phyloP scores from a whole-genome alignment of 2,329 filamentous ascomycete genomes.

The Didymella lethalis region DNA sequence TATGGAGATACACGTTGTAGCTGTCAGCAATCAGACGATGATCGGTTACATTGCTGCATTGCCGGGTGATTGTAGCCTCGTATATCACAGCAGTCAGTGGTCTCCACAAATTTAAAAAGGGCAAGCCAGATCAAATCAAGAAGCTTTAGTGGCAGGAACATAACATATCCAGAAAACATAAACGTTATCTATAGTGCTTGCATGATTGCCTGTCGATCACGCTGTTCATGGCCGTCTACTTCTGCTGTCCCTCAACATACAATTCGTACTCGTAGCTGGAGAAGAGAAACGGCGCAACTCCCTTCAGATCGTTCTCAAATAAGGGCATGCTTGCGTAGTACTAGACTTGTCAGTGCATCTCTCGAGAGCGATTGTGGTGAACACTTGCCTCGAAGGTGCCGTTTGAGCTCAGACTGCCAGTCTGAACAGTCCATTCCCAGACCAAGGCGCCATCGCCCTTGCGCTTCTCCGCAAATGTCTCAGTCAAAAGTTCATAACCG shows the following conservation, averaged over 20 bases:
- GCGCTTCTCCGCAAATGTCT: constrained; percentile 19
- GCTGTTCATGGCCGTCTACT: background rate
- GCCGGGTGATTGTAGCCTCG: background rate
- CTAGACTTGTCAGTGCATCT: constrained; percentile 7
- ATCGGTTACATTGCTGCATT: background rate
- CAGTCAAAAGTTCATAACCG: constrained; percentile 23
- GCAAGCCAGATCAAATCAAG: background rate
- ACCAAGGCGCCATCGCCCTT: constrained; percentile 19
- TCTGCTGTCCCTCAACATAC: constrained; percentile 18
- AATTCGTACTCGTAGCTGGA: constrained; percentile 33
- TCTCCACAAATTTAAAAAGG: background rate
- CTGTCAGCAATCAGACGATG: background rate
- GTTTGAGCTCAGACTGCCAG: constrained; percentile 24
- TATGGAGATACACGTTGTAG: background rate
- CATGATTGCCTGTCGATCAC: background rate
- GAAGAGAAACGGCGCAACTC: constrained; percentile 31
- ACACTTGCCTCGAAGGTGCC: constrained; percentile 22
- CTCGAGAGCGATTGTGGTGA: background rate
- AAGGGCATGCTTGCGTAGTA: constrained; percentile 33
- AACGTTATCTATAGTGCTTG: background rate
- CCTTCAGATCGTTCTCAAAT: constrained; percentile 33
- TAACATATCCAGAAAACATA: background rate
- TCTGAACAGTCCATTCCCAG: constrained; percentile 23
- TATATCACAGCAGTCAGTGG: background rate
- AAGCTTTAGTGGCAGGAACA: background rate